phyloP scores from a whole-genome alignment of 805 yeast species.

The Suhomyces pyralidae region DNA sequence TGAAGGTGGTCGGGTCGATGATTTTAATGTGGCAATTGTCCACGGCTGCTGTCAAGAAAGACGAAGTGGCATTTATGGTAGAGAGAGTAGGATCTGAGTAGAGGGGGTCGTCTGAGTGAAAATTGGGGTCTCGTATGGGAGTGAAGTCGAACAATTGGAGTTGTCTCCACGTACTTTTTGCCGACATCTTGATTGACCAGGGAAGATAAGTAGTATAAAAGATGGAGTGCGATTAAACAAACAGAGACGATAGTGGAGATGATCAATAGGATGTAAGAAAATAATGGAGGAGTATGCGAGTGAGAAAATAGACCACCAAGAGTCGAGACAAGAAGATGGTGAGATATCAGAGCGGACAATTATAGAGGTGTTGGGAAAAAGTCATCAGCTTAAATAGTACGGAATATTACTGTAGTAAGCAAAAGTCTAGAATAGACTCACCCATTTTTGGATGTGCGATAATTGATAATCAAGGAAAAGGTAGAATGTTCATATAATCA shows the following conservation, averaged over 20 bases:
- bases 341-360: neutral
- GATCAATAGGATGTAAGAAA: neutral
- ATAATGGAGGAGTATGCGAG: neutral
- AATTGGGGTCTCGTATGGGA: conserved; percentile 82
- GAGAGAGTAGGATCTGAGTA: conserved; percentile 77
- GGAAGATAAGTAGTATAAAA: neutral
- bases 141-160: conserved; percentile 81
- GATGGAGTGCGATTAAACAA: neutral
- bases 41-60: conserved; percentile 59
- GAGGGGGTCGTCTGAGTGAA: conserved; percentile 57
- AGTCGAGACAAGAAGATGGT: neutral
- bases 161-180: conserved; percentile 59
- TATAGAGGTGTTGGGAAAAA: neutral
- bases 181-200: neutral
- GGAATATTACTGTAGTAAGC: neutral
- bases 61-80: conserved; percentile 57
- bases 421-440: neutral
- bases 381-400: too few relatives aligned
- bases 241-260: neutral
- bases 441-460: neutral
- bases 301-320: neutral
- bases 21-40: conserved; percentile 53
- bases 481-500: too few relatives aligned
- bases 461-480: neutral
- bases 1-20: conserved; percentile 46